Evolutionary conservation across 108 stramenopile genomes (phyloP), one percentile per base, ranked within the genome.

Genomic region (Nitzschia inconspicua): DNA sequence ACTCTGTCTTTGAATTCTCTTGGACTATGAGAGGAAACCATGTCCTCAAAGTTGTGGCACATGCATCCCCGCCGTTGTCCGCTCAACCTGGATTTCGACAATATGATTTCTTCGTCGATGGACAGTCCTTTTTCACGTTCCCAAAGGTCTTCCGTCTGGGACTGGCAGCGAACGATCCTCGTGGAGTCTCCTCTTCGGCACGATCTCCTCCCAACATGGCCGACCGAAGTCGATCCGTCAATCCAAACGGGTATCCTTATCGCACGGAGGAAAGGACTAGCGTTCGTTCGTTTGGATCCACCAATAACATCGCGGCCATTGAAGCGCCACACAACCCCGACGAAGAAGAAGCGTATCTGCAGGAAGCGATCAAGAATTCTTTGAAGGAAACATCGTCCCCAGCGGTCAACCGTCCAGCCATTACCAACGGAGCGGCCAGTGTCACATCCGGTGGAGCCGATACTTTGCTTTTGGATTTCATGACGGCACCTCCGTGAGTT

Each of bases 61-160:
- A 84, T 49, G 75, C 83, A 58, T 52, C 85, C 65, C 65, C 86
- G 61, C 82, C 85, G 48, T 42, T 94, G 59, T 47, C 65, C 2
- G 31, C 59, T 2, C 52, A 59, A n/a, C 79, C 79, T 8, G 79
- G 77, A 51, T 86, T 86, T 57, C 83, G 86, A 47, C 88, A 88
- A 44, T 95, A 95, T 64, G 90, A 95, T 42, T 65, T 95, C 18
- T 73, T 67, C 25, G 67, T 95, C 28, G 90, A 95, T 53, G 93
- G 89, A 8, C 74, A 89, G 53, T 76, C 80, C 16, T 95, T 82
- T 68, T 89, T 82, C 42, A 50, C 42, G 35, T 79, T 95, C 80
- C 93, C 93, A 0, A 91, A 87, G 52, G 74, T 91, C 43, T 91
- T 68, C 57, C 87, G 85, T 27, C 66, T 94, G 28, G 93, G 93